These are phyloP conservation scores for Ceratobasidium sp. DNA, from an alignment of 1,284 basidiomycete species.

Conservation along the genomic window DNA sequence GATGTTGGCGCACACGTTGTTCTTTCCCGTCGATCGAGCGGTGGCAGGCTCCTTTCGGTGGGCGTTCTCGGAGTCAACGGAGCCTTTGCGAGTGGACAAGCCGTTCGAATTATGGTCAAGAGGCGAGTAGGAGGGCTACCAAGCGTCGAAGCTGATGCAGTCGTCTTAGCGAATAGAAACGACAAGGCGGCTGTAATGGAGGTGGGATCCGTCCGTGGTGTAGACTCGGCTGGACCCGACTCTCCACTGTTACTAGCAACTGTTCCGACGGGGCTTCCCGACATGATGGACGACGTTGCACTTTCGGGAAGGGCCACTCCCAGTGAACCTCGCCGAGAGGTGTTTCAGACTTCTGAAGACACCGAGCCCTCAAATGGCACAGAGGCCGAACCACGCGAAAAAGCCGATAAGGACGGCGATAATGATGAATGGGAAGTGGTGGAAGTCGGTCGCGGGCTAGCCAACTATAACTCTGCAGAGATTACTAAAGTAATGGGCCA, in stretches of 20 bases:
- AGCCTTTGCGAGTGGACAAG: constrained; percentile 91
- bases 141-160: not conserved
- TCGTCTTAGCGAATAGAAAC: constrained; percentile 48
- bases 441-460: constrained; percentile 91
- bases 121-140: not conserved
- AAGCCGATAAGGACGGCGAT: constrained; percentile 45
- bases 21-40: constrained; percentile 81
- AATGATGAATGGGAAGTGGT: constrained; percentile 73
- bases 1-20: constrained; percentile 89
- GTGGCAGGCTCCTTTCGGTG: constrained; percentile 86
- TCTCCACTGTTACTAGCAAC: constrained; percentile 35
- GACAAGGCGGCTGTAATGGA: constrained; percentile 56
- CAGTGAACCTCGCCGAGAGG: not conserved
- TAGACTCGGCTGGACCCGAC: constrained; percentile 27
- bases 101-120: constrained; percentile 79
- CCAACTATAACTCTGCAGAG: constrained; percentile 95
- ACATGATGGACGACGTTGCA: constrained; percentile 29
- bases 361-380: not conserved
- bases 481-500: constrained; percentile 86
- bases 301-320: constrained; percentile 4
- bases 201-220: constrained; percentile 42
- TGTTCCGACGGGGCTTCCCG: constrained; percentile 18
- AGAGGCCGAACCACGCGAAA: constrained; percentile 36
- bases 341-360: not conserved
- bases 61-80: constrained; percentile 89